Evolutionary conservation across 2,329 filamentous ascomycete genomes (phyloP).

Genomic region (Ophiognomonia clavigignenti-juglandacearum): DNA sequence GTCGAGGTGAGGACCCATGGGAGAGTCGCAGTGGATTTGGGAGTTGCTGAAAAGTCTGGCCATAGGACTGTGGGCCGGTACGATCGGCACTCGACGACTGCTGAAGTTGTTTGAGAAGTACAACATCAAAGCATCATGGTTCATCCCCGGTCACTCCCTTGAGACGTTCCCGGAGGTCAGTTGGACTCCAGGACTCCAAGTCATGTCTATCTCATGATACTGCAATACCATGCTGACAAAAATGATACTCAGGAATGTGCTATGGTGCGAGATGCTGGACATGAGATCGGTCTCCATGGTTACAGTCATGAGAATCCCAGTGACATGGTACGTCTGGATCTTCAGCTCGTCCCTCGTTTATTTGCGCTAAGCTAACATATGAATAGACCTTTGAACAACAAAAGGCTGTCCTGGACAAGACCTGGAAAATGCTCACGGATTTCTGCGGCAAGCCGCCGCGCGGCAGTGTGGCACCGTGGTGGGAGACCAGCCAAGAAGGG

Average conservation of each 20-base stretch:
- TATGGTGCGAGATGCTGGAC: conserved; percentile 39
- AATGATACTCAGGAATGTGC: no score
- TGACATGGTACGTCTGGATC: conserved; percentile 41
- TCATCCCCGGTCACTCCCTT: conserved; percentile 43
- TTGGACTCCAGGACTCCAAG: no score
- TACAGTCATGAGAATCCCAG: conserved; percentile 34
- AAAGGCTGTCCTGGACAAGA: conserved; percentile 69
- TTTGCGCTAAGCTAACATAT: not conserved
- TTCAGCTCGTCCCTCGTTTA: no score
- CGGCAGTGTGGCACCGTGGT: conserved; percentile 69
- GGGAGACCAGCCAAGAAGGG: conserved; percentile 67
- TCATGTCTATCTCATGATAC: no score
- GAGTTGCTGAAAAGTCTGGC: conserved; percentile 24
- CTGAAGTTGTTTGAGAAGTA: conserved; percentile 70
- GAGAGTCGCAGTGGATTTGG: not conserved
- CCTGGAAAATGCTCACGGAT: conserved; percentile 64
- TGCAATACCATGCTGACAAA: no score
- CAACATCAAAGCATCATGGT: conserved; percentile 60
- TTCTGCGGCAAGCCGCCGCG: conserved; percentile 68
- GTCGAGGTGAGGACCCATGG: conserved; percentile 45
- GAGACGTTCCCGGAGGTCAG: conserved; percentile 47
- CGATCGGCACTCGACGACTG: conserved; percentile 58
- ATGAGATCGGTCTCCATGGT: conserved; percentile 39
- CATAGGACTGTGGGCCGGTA: conserved; percentile 60
- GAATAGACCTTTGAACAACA: conserved; percentile 69